phyloP scores from a whole-genome alignment of 2,329 filamentous ascomycete species.

The Neonectria punicea region DNA sequence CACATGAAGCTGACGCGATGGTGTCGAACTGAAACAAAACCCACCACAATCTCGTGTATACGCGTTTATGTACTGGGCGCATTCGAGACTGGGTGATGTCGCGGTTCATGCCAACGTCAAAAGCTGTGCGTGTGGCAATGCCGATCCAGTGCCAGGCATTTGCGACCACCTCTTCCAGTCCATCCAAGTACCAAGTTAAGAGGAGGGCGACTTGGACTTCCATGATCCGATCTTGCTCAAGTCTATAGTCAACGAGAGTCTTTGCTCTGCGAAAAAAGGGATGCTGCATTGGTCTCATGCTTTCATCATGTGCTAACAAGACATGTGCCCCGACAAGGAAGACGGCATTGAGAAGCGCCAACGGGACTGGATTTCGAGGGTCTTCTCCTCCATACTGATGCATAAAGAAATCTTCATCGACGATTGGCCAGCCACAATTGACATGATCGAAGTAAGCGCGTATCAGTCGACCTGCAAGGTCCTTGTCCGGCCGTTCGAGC shows the following conservation, averaged over 20 bases:
- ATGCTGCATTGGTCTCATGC: conserved; percentile 43
- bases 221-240: conserved; percentile 60
- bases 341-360: conserved; percentile 2
- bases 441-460: conserved; percentile 10
- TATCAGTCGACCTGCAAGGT: background rate
- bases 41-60: conserved; percentile 27
- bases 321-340: conserved; percentile 15
- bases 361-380: background rate
- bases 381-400: background rate
- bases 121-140: conserved; percentile 58
- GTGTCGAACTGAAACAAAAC: conserved; percentile 25
- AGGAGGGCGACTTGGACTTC: conserved; percentile 61
- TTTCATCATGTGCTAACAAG: background rate
- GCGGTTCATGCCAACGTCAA: conserved; percentile 59
- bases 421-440: conserved; percentile 10
- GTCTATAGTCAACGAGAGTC: conserved; percentile 59
- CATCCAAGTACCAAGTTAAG: conserved; percentile 62
- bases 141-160: conserved; percentile 61
- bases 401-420: conserved; percentile 15
- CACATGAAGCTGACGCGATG: conserved; percentile 19
- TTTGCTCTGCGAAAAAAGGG: conserved; percentile 61
- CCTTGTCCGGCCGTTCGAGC: background rate
- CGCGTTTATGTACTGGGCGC: conserved; percentile 7
- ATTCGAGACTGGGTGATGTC: conserved; percentile 28
- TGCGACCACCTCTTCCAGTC: conserved; percentile 60